A percentile compares a stretch with the other conserved stretches of the same genome.
Evolutionary conservation across 768 basidiomycete species (phyloP).

Genomic region (Pholiota microspora): DNA sequence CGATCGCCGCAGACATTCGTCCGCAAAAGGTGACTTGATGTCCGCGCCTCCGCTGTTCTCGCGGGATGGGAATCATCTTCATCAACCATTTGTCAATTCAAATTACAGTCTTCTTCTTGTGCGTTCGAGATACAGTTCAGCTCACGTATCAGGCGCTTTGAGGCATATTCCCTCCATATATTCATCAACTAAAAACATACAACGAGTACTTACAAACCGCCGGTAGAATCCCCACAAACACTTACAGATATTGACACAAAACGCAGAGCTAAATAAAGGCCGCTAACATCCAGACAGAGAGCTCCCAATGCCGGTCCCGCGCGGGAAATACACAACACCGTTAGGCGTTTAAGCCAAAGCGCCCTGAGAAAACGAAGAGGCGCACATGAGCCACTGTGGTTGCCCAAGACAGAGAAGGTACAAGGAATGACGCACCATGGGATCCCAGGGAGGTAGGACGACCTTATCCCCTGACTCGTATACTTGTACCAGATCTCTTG

Average conservation of each 20-base stretch:
- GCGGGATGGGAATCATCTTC: too few relatives aligned
- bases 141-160: too few relatives aligned
- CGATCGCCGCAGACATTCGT: background rate
- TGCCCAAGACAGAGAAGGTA: background rate
- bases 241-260: background rate
- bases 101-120: too few relatives aligned
- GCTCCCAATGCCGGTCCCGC: background rate
- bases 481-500: slow-evolving; percentile 78
- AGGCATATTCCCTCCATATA: background rate
- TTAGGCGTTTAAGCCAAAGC: slow-evolving; percentile 15
- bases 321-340: background rate
- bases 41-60: too few relatives aligned
- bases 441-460: slow-evolving; percentile 90
- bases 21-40: too few relatives aligned
- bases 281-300: background rate
- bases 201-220: background rate
- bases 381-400: background rate
- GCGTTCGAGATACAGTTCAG: too few relatives aligned
- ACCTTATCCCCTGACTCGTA: slow-evolving; percentile 64
- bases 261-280: background rate
- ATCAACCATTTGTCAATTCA: too few relatives aligned
- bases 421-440: slow-evolving; percentile 66
- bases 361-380: slow-evolving; percentile 11
- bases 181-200: background rate
- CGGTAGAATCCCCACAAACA: background rate